These are phyloP conservation scores for Phytophthora fragariaefolia DNA, from an alignment of 352 stramenopile genomes.

Conservation along the genomic window DNA sequence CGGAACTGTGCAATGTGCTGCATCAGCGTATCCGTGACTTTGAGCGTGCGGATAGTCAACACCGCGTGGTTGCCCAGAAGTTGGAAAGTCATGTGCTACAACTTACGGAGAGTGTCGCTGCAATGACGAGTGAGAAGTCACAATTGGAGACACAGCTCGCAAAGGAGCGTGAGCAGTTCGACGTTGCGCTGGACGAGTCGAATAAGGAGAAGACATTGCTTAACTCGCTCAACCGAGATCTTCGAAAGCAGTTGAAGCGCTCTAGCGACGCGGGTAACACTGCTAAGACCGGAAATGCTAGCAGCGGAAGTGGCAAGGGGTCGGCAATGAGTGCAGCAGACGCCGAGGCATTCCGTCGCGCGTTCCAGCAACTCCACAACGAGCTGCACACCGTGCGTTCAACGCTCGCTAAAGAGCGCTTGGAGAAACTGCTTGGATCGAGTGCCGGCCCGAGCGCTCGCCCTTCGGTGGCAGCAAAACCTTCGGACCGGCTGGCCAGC, in stretches of 20 bases:
- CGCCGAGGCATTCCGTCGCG: slow-evolving; percentile 62
- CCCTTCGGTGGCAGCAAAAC: slow-evolving; percentile 14
- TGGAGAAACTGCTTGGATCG: slow-evolving; percentile 57
- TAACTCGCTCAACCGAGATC: slow-evolving; percentile 72
- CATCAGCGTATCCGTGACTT: slow-evolving; percentile 77
- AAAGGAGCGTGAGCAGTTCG: slow-evolving; percentile 80
- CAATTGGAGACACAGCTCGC: slow-evolving; percentile 66
- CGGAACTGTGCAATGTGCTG: slow-evolving; percentile 66
- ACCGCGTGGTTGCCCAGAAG: slow-evolving; percentile 82
- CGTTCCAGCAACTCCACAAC: slow-evolving; percentile 61
- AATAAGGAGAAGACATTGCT: slow-evolving; percentile 84
- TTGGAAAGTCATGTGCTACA: slow-evolving; percentile 77
- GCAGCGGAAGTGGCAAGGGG: slow-evolving; percentile 33
- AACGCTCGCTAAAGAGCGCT: slow-evolving; percentile 61
- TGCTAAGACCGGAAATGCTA: slow-evolving; percentile 25
- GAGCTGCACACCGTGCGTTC: slow-evolving; percentile 61
- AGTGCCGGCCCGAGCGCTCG: slow-evolving; percentile 15
- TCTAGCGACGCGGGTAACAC: slow-evolving; percentile 54
- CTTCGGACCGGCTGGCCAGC: slow-evolving; percentile 38
- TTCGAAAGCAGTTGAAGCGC: slow-evolving; percentile 84
- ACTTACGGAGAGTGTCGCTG: slow-evolving; percentile 47
- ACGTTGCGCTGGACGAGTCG: slow-evolving; percentile 72
- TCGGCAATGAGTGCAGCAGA: slow-evolving; percentile 49
- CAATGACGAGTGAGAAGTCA: slow-evolving; percentile 47
- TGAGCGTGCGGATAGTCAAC: slow-evolving; percentile 75